Evolutionary conservation across 2,329 filamentous ascomycete genomes (phyloP).

Genomic region (Lachnum nothofagi): DNA sequence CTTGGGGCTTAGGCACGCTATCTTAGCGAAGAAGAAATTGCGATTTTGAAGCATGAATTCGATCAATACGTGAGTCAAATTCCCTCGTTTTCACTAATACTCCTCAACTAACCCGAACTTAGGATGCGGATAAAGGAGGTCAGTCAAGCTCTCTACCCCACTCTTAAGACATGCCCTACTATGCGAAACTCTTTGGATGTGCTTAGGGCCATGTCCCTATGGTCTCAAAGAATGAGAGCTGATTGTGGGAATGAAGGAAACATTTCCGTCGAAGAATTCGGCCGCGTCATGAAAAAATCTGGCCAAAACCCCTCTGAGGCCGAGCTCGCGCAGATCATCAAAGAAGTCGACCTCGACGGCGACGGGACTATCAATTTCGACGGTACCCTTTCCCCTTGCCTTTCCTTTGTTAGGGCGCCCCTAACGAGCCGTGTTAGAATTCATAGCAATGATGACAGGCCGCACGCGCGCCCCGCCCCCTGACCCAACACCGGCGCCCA

Average conservation of each 20-base stretch:
- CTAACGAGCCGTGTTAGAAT: conserved; percentile 35
- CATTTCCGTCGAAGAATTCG: conserved; percentile 37
- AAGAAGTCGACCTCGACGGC: conserved; percentile 37
- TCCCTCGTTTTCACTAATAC: background rate
- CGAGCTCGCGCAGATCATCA: conserved; percentile 37
- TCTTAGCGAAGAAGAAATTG: conserved; percentile 21
- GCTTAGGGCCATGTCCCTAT: background rate
- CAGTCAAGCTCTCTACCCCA: conserved; percentile 1
- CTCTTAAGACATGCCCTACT: background rate
- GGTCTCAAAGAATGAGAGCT: background rate
- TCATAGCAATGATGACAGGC: conserved; percentile 41
- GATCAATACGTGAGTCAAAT: conserved; percentile 23
- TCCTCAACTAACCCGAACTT: background rate
- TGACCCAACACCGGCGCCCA: conserved; percentile 11
- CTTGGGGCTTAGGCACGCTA: background rate
- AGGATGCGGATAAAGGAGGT: conserved; percentile 24
- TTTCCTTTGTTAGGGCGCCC: background rate
- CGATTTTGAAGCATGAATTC: conserved; percentile 24
- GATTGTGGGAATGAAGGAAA: conserved; percentile 27
- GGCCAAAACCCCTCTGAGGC: conserved; percentile 31
- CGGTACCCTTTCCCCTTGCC: conserved; percentile 22
- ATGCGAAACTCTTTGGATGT: no score
- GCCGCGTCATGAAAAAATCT: conserved; percentile 34
- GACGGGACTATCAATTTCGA: conserved; percentile 39
- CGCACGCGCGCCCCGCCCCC: conserved; percentile 13